phyloP scores from a whole-genome alignment of 1,284 basidiomycete species.

The Pascua guehoae region DNA sequence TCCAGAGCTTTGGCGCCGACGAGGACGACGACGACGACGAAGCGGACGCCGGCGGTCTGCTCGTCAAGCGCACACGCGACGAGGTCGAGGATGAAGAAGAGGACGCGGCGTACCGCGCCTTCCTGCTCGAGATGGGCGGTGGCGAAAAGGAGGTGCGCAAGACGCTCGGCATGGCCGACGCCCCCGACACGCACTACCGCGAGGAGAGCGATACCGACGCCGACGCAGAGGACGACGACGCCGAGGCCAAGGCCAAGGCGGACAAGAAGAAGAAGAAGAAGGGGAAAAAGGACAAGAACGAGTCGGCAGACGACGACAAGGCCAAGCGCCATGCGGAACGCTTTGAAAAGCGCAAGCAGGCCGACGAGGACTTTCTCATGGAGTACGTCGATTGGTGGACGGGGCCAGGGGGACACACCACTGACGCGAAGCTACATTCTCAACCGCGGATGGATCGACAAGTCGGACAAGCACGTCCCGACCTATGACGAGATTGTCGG shows the following conservation, averaged over 20 bases:
- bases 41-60: constrained; percentile 53
- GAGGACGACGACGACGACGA: constrained; percentile 54
- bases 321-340: constrained; percentile 56
- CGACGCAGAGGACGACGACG: constrained; percentile 52
- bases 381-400: constrained; percentile 61
- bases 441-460: constrained; percentile 92
- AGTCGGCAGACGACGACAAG: constrained; percentile 32
- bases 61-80: constrained; percentile 59
- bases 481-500: constrained; percentile 74
- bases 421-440: constrained; percentile 70
- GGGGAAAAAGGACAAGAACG: constrained; percentile 48
- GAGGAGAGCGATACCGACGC: constrained; percentile 54
- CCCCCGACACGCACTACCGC: constrained; percentile 28
- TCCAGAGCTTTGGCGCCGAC: constrained; percentile 45
- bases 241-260: constrained; percentile 55
- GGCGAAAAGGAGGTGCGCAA: constrained; percentile 65
- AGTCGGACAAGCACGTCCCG: constrained; percentile 64
- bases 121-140: constrained; percentile 71
- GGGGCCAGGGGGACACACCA: not conserved
- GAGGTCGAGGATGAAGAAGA: constrained; percentile 72
- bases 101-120: constrained; percentile 72
- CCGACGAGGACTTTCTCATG: constrained; percentile 69
- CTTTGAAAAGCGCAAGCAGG: constrained; percentile 35
- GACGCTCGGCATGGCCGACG: constrained; percentile 49
- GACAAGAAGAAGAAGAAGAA: constrained; percentile 60